Conservation (phyloP, 139 green algal species). For the Trebouxia sp. region DNA sequence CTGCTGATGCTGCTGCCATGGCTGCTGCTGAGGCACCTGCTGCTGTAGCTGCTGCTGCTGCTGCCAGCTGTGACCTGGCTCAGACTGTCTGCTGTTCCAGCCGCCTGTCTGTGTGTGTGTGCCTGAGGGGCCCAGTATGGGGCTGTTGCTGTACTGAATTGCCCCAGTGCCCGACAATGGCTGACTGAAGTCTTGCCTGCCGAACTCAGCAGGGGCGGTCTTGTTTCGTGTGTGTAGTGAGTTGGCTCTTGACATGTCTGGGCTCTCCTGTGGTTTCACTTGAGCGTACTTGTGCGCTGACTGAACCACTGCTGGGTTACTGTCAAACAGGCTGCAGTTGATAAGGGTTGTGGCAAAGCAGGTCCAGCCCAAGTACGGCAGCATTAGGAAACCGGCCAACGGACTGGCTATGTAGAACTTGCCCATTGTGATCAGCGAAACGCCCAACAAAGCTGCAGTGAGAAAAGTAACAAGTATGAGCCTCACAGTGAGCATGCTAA, state of each 20-base stretch:
- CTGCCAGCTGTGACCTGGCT: neutral
- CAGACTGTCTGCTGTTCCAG: too few relatives aligned
- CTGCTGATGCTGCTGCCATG: neutral
- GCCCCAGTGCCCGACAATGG: neutral
- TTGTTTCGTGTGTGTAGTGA: neutral
- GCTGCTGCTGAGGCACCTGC: neutral
- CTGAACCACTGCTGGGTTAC: constrained; percentile 19
- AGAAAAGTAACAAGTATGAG: neutral
- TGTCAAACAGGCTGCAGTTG: constrained; percentile 26
- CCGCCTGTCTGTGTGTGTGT: neutral
- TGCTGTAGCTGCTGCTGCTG: neutral
- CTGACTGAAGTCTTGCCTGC: neutral
- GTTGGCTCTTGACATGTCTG: neutral
- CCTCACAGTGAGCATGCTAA: neutral
- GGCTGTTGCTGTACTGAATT: neutral
- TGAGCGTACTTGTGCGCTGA: constrained; percentile 4
- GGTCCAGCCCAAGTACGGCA: constrained; percentile 37
- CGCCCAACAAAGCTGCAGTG: constrained; percentile 27
- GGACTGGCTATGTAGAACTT: constrained; percentile 9
- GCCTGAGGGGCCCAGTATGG: neutral
- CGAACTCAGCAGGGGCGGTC: neutral
- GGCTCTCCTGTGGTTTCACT: neutral
- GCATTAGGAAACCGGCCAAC: constrained; percentile 31
- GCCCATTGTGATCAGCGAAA: neutral
- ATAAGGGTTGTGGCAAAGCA: constrained; percentile 35